phyloP scores from a whole-genome alignment of 192 early-diverging fungal species.

The Gonapodya sp. region DNA sequence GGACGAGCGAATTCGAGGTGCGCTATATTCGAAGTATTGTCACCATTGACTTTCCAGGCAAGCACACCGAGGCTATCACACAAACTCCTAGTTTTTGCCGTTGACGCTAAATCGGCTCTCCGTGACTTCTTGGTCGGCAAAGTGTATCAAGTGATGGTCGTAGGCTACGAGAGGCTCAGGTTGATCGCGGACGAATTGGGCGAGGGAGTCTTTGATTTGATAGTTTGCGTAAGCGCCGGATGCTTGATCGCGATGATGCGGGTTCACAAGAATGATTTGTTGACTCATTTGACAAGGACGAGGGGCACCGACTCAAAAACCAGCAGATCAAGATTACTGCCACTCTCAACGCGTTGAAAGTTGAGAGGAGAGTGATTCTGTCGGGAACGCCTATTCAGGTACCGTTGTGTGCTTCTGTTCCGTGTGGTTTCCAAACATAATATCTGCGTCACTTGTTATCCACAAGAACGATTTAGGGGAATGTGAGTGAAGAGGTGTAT shows the following conservation, averaged over 20 bases:
- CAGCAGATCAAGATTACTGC: conserved; percentile 20
- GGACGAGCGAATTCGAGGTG: conserved; percentile 25
- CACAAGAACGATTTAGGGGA: conserved; percentile 36
- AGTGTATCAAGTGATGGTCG: conserved; percentile 37
- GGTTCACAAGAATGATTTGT: background rate
- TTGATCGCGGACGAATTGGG: background rate
- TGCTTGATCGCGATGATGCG: background rate
- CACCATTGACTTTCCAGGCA: background rate
- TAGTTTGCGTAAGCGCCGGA: background rate
- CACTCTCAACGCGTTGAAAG: conserved; percentile 17
- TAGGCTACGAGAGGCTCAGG: conserved; percentile 29
- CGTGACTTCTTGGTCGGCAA: conserved; percentile 29
- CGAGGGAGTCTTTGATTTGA: background rate
- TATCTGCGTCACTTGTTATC: background rate
- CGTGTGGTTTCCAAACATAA: conserved; percentile 36
- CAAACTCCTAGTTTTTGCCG: conserved; percentile 19
- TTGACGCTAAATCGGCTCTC: conserved; percentile 30
- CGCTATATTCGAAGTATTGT: too few relatives aligned
- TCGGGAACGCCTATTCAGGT: conserved; percentile 56
- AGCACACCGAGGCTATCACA: background rate
- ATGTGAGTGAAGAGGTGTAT: conserved; percentile 8
- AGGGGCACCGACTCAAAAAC: conserved; percentile 19
- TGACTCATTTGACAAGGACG: conserved; percentile 9
- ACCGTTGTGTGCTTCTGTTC: conserved; percentile 20
- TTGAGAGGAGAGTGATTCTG: conserved; percentile 36